Conservation (phyloP, 768 basidiomycete genomes). For the Termitomyces sp. region DNA sequence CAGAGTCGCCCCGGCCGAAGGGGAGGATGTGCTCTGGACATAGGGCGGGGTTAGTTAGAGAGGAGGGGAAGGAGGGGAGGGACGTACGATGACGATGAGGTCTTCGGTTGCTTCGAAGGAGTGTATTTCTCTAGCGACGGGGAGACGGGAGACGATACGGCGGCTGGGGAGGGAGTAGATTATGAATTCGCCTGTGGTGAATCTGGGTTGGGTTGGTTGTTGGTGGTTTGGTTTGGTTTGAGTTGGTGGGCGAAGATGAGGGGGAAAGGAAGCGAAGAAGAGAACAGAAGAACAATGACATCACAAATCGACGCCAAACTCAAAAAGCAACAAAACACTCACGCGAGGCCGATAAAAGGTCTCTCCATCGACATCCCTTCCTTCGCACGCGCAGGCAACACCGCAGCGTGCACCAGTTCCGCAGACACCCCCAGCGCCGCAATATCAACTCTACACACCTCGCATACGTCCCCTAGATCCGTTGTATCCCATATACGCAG, state of each 20-base stretch:
- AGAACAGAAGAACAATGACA: no score
- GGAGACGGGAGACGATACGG: conserved; percentile 44
- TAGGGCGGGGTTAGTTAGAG: neutral
- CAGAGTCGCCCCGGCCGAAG: conserved; percentile 48
- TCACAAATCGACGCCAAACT: no score
- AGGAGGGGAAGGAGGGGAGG: neutral
- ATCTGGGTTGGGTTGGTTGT: conserved; percentile 26
- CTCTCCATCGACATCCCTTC: conserved; percentile 20
- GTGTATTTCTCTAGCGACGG: conserved; percentile 29
- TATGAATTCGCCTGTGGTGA: conserved; percentile 4
- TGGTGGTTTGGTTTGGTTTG: neutral
- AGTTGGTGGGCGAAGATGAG: no score
- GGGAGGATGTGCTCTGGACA: conserved; percentile 61
- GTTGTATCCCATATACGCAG: conserved; percentile 65
- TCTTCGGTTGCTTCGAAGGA: conserved; percentile 42
- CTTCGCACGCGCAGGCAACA: conserved; percentile 35
- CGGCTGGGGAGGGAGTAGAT: conserved; percentile 28
- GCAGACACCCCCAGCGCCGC: no score
- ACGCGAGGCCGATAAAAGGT: conserved; percentile 32
- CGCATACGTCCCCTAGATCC: conserved; percentile 38
- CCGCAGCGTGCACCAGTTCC: conserved; percentile 29
- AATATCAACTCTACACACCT: no score
- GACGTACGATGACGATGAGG: conserved; percentile 58
- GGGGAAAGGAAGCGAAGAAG: no score
- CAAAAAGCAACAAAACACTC: conserved; percentile 10